Conservation (phyloP, 2,329 filamentous ascomycete genomes). For the Epichloe hybrida region DNA sequence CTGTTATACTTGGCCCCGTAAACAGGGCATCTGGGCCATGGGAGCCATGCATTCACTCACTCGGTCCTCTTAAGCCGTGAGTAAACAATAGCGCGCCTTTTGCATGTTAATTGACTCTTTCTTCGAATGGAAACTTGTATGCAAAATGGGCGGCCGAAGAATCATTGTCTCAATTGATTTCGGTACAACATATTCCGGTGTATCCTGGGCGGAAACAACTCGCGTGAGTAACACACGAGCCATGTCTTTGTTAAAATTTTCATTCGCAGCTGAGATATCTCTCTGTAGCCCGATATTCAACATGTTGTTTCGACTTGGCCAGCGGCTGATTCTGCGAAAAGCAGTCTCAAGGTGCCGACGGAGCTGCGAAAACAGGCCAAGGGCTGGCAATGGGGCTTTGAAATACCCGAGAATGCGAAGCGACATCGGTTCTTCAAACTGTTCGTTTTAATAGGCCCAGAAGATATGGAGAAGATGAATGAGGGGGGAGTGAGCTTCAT, state of each 20-base stretch:
- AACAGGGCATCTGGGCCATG: too few relatives aligned
- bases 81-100: too few relatives aligned
- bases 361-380: conserved; percentile 28
- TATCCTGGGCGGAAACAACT: conserved; percentile 36
- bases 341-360: conserved; percentile 34
- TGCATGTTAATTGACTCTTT: too few relatives aligned
- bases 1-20: too few relatives aligned
- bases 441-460: conserved; percentile 16
- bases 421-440: conserved; percentile 34
- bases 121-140: not conserved
- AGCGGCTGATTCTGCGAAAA: conserved; percentile 17
- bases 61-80: too few relatives aligned
- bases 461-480: not conserved
- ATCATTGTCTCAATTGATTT: conserved; percentile 42
- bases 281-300: conserved; percentile 23
- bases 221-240: conserved; percentile 15
- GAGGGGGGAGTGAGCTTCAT: too few relatives aligned
- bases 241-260: too few relatives aligned
- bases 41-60: too few relatives aligned
- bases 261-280: too few relatives aligned
- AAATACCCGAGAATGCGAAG: conserved; percentile 28
- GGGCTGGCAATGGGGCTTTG: conserved; percentile 36
- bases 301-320: conserved; percentile 33
- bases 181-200: conserved; percentile 41
- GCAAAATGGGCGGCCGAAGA: conserved; percentile 21